Conservation (phyloP, 2,329 filamentous ascomycete species). For the Colletotrichum sojae region DNA sequence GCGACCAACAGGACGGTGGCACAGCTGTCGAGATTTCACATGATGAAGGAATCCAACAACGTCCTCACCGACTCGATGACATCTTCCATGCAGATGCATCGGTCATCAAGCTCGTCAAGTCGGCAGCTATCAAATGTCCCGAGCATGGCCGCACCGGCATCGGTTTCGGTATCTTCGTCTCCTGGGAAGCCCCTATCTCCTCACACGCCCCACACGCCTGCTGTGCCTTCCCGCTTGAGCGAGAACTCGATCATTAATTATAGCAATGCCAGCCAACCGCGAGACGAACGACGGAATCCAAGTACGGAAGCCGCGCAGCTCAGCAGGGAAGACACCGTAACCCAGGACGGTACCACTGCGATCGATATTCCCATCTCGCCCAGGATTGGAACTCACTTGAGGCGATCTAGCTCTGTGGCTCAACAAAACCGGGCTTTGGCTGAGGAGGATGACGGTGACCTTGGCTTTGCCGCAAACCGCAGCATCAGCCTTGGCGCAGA, state of each 20-base stretch:
- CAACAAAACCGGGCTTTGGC: conserved; percentile 70
- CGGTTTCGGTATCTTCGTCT: conserved; percentile 87
- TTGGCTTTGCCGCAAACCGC: conserved; percentile 72
- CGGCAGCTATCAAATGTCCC: conserved; percentile 72
- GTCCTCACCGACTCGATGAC: conserved; percentile 94
- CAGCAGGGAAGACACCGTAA: conserved; percentile 56
- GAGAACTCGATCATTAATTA: conserved; percentile 89
- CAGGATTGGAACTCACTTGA: conserved; percentile 67
- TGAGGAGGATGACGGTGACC: conserved; percentile 73
- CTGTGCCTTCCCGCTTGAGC: conserved; percentile 92
- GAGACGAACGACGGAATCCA: conserved; percentile 45
- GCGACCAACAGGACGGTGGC: conserved; percentile 82
- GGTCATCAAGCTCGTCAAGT: conserved; percentile 82
- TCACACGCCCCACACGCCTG: conserved; percentile 92
- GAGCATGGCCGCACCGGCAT: conserved; percentile 79
- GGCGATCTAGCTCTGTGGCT: conserved; percentile 79
- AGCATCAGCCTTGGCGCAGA: conserved; percentile 78
- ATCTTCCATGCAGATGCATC: conserved; percentile 87
- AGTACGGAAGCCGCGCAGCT: conserved; percentile 46
- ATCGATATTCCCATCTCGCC: conserved; percentile 84
- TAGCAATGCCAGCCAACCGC: conserved; percentile 47
- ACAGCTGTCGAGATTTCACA: conserved; percentile 87
- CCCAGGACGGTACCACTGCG: conserved; percentile 71
- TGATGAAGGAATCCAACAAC: conserved; percentile 90
- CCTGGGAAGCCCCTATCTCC: conserved; percentile 91